A percentile compares a stretch with the other conserved stretches of the same genome.
Conservation (phyloP, 1,284 basidiomycete genomes). For the Cryptococcus sp. region DNA sequence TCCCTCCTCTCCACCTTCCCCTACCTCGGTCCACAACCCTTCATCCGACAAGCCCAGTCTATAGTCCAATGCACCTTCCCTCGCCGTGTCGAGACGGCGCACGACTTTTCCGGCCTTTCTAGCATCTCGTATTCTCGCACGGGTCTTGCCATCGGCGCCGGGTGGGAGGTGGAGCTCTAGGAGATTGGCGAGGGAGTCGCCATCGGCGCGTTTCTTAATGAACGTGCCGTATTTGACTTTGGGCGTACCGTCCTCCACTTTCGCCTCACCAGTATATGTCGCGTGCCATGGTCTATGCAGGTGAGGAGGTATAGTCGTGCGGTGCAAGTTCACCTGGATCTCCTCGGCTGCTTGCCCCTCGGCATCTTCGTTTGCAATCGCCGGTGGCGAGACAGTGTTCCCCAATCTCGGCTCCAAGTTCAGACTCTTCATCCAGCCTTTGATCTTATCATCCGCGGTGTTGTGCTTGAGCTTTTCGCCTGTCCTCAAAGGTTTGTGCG, state of each 20-base stretch:
- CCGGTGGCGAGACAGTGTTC: conserved; percentile 1
- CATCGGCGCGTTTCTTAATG: conserved; percentile 26
- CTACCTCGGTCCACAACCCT: conserved; percentile 38
- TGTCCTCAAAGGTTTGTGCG: conserved; percentile 73
- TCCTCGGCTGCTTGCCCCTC: neutral
- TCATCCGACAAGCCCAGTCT: conserved; percentile 56
- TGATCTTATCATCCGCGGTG: conserved; percentile 73
- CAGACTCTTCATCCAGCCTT: conserved; percentile 53
- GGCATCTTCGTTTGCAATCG: neutral
- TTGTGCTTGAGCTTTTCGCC: conserved; percentile 44
- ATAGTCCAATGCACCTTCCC: conserved; percentile 76
- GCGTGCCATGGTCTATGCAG: conserved; percentile 51
- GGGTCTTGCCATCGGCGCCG: conserved; percentile 59
- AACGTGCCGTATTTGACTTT: conserved; percentile 49
- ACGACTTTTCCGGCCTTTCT: conserved; percentile 61
- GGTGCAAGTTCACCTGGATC: conserved; percentile 24
- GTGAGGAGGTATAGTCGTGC: conserved; percentile 48
- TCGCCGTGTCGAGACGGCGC: conserved; percentile 64
- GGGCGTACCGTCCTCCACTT: conserved; percentile 24
- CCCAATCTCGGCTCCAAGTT: conserved; percentile 40
- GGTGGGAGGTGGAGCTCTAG: conserved; percentile 46
- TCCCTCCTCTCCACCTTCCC: conserved; percentile 63
- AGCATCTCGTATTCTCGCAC: conserved; percentile 60
- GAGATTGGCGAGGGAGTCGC: conserved; percentile 37
- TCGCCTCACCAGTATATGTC: conserved; percentile 43